Evolutionary conservation across 2,329 filamentous ascomycete genomes (phyloP).

Genomic region (Akanthomyces dipterigenus): DNA sequence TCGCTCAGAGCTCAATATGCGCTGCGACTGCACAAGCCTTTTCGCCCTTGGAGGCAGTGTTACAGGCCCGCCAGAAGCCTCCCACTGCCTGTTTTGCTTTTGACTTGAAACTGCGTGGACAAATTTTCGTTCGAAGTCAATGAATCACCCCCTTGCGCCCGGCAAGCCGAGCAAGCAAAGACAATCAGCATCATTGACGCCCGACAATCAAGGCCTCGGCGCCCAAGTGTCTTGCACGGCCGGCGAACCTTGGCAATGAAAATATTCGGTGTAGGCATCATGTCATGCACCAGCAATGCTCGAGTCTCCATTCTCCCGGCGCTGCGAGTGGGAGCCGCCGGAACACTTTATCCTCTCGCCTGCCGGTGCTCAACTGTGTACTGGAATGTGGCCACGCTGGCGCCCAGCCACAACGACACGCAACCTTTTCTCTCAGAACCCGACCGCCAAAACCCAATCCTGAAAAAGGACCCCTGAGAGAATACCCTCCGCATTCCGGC

Average conservation of each 20-base stretch:
- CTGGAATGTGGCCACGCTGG: neutral
- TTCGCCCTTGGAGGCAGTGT: neutral
- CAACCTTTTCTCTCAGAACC: neutral
- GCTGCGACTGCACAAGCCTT: no score
- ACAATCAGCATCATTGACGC: no score
- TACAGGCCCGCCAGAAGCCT: neutral
- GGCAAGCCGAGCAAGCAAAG: no score
- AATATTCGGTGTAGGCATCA: neutral
- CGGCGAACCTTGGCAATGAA: no score
- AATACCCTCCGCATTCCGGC: no score
- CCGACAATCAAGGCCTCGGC: no score
- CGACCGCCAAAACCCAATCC: neutral
- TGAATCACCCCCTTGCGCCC: neutral
- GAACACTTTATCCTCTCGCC: neutral
- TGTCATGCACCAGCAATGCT: neutral
- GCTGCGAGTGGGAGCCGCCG: neutral
- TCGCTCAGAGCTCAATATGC: neutral
- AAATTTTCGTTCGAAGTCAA: neutral
- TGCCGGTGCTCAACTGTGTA: neutral
- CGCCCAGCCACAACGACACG: neutral
- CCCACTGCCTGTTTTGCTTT: neutral
- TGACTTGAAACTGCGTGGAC: neutral
- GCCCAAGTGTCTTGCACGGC: no score
- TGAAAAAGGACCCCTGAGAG: no score
- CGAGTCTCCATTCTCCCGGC: neutral